These are phyloP conservation scores for Phytophthora lateralis DNA, from an alignment of 352 stramenopile genomes.

Conservation along the genomic window DNA sequence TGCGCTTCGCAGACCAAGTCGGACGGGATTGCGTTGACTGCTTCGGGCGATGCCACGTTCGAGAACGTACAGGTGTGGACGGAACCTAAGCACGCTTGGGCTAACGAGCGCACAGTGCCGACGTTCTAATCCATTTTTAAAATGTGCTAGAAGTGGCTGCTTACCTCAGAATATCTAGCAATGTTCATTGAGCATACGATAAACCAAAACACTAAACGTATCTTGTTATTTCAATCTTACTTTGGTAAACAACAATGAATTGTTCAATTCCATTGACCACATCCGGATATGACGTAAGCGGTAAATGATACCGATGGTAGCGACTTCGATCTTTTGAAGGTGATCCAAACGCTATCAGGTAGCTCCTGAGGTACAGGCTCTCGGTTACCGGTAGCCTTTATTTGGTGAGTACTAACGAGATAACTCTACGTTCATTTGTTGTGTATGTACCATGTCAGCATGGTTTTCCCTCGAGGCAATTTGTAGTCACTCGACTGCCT, in stretches of 20 bases:
- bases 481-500: background rate
- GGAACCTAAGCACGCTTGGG: conserved; percentile 67
- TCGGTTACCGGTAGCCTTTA: too few relatives aligned
- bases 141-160: background rate
- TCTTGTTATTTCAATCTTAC: conserved; percentile 1
- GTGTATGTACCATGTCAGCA: background rate
- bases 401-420: background rate
- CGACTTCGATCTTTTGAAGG: too few relatives aligned
- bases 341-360: too few relatives aligned
- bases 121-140: conserved; percentile 29
- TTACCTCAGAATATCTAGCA: background rate
- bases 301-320: too few relatives aligned
- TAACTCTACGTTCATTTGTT: background rate
- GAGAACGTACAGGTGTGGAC: conserved; percentile 71
- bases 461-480: background rate
- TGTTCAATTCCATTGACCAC: too few relatives aligned
- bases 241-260: too few relatives aligned
- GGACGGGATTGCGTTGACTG: conserved; percentile 58
- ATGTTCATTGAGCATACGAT: conserved; percentile 20
- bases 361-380: too few relatives aligned
- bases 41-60: conserved; percentile 53
- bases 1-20: conserved; percentile 53
- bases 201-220: conserved; percentile 11
- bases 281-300: too few relatives aligned
- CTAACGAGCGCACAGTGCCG: conserved; percentile 42